Conservation (phyloP, 1,284 basidiomycete genomes). For the Heterobasidion irregulare region DNA sequence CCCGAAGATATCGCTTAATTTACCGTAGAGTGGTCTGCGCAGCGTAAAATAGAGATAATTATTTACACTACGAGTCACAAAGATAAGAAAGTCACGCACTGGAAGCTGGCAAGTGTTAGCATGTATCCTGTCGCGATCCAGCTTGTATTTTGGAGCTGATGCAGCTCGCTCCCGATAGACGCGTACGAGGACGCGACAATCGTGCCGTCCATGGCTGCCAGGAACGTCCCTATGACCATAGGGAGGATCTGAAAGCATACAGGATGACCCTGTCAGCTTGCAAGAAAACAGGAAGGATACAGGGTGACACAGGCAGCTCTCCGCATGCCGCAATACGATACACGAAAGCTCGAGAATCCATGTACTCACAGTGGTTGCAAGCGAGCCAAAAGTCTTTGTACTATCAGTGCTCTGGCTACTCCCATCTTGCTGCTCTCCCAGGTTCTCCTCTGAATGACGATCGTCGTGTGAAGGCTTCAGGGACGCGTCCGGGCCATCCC, state of each 20-base stretch:
- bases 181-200: slow-evolving; percentile 55
- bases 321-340: background rate
- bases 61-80: background rate
- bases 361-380: background rate
- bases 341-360: background rate
- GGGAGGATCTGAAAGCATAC: slow-evolving; percentile 35
- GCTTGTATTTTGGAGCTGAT: slow-evolving; percentile 55
- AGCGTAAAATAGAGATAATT: background rate
- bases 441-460: too few relatives aligned
- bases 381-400: background rate
- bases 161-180: slow-evolving; percentile 52
- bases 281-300: background rate
- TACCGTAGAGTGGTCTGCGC: slow-evolving; percentile 50
- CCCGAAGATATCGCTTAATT: slow-evolving; percentile 60
- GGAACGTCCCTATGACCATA: slow-evolving; percentile 49
- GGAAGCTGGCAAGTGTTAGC: slow-evolving; percentile 51
- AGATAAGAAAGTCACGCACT: slow-evolving; percentile 30
- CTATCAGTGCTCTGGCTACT: background rate
- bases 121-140: slow-evolving; percentile 62
- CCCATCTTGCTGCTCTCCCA: background rate
- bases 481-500: too few relatives aligned
- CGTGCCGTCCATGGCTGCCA: slow-evolving; percentile 51
- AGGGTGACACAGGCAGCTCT: background rate
- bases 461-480: too few relatives aligned
- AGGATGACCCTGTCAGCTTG: background rate